phyloP scores from a whole-genome alignment of 73 alveolate genomes.

The Tetrahymena malaccensis region DNA sequence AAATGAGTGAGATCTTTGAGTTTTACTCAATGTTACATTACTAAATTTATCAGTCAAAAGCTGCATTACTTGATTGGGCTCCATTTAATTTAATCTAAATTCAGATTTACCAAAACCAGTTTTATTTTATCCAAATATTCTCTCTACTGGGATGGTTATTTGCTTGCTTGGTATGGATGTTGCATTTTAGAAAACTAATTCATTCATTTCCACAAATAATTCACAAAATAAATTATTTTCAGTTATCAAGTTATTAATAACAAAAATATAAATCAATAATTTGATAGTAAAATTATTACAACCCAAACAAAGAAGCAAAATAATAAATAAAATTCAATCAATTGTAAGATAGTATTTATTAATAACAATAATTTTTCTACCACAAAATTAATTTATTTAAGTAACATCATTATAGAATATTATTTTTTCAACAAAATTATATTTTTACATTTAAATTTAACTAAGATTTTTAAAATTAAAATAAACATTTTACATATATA shows the following conservation, averaged over 20 bases:
- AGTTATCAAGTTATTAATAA: neutral
- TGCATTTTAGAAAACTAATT: neutral
- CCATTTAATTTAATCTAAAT: neutral
- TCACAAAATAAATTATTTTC: neutral
- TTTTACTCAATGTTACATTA: neutral
- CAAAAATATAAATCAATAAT: neutral
- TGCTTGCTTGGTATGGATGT: neutral
- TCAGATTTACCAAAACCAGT: neutral
- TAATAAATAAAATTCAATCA: too few species aligned
- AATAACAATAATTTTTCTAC: too few species aligned
- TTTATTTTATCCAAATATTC: neutral
- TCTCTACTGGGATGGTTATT: neutral
- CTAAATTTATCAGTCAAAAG: neutral
- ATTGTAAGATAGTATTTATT: too few species aligned
- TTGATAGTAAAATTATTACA: neutral
- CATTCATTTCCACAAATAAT: neutral
- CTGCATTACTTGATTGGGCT: neutral
- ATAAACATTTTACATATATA: too few species aligned
- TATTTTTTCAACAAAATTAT: too few species aligned
- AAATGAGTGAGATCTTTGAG: neutral
- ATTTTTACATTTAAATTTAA: too few species aligned
- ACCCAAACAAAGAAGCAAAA: neutral
- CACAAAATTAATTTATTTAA: too few species aligned
- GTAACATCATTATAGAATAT: too few species aligned
- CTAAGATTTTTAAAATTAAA: too few species aligned